A percentile compares a stretch with the other conserved stretches of the same genome.
Evolutionary conservation across 306 rosid species (phyloP).

Genomic region (barrel medic (Medicago truncatula)): MtrunA17r5.0-ANR NC_053045.1:64304001-64304500

Average conservation of each 20-base stretch:
- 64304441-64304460: conserved; percentile 22
- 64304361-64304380: conserved; percentile 23
- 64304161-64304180: conserved; percentile 95
- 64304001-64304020: conserved; percentile 32
- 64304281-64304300: conserved; percentile 5
- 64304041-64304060: conserved; percentile 15
- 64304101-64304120: conserved; percentile 90
- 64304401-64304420: conserved; percentile 19
- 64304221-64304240: conserved; percentile 78
- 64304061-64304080: conserved; percentile 17
- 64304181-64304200: conserved; percentile 88
- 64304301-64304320: conserved; percentile 19
- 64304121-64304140: conserved; percentile 83
- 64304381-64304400: neutral
- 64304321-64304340: conserved; percentile 18
- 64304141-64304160: conserved; percentile 97
- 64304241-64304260: conserved; percentile 57
- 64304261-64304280: conserved; percentile 26
- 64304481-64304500: conserved; percentile 78
- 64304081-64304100: conserved; percentile 34
- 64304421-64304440: conserved; percentile 34
- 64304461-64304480: conserved; percentile 8
- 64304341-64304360: conserved; percentile 19
- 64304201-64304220: conserved; percentile 82
- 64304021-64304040: neutral